Evolutionary conservation across 176 grass and related monocot genomes (phyloP), one percentile per base, ranked within the genome.

Genomic region (Typha latifolia): DNA sequence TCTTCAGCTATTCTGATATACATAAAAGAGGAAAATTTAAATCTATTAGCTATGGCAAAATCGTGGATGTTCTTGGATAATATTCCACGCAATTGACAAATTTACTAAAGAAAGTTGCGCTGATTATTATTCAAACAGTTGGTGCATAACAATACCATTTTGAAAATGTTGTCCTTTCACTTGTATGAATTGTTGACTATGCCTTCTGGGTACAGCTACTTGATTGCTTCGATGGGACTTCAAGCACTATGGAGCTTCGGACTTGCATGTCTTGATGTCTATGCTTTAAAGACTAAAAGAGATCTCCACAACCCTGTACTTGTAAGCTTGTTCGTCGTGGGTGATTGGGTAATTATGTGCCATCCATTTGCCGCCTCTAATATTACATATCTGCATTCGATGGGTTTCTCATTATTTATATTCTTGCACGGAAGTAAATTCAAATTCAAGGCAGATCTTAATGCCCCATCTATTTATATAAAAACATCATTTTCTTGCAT

Each of bases 201-300:
- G 14, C 10, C 16, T 73, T 79, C 69, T 53, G 11, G 61, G 37
- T 83, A 79, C 84, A 96, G 92, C 82, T 96, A 91, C 48, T 67
- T 96, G 82, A 74, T 91, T 34, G 92, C 88, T 32, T 96, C 92
- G 10, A 96, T 96, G 92, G 92, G 88, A 64, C 75, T 96, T 11
- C 92, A 96, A 72, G 64, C 81, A 50, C 21, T 96, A 52, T 96
- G 92, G 92, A 96, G 88, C 72, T 86, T 91, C 52, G 92, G 82
- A 57, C 80, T 96, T 76, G 77, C 88, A 49, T 96, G 85, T 32
- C 88, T 91, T 82, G 92, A 96, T 81, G 73, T 66, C 74, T 91
- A 88, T 79, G 84, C 87, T 47, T 59, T 96, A n/a, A 69, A 66
- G 69, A 57, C 49, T 61, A 86, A 85, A 8, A 85, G 74, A 48